Conservation (phyloP, 164 flowering plant species). For the Akebia trifoliata region DNA sequence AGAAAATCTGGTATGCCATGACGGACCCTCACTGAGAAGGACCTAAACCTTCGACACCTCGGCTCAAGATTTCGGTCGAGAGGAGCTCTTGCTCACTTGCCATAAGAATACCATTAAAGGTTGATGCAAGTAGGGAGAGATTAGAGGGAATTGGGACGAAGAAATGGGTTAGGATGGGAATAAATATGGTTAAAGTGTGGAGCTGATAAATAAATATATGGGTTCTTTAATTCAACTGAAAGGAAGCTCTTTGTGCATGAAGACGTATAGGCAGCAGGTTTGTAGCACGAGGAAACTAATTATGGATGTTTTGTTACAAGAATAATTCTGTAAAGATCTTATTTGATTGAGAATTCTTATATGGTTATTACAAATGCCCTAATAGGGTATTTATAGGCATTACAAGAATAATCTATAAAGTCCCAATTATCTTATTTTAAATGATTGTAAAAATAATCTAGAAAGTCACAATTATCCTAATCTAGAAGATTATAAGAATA, state of each 20-base stretch:
- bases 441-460: too few relatives aligned
- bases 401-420: too few relatives aligned
- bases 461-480: too few relatives aligned
- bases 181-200: neutral
- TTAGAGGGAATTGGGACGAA: too few relatives aligned
- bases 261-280: conserved; percentile 24
- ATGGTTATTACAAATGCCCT: too few relatives aligned
- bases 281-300: conserved; percentile 15
- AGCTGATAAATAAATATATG: neutral
- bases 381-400: too few relatives aligned
- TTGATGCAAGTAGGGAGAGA: too few relatives aligned
- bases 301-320: neutral
- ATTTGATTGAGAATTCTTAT: too few relatives aligned
- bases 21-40: conserved; percentile 51
- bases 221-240: conserved; percentile 23
- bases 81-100: conserved; percentile 30
- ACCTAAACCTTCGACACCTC: conserved; percentile 39
- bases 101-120: too few relatives aligned
- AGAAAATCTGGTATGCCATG: conserved; percentile 52
- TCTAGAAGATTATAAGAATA: too few relatives aligned
- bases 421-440: too few relatives aligned
- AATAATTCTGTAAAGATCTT: too few relatives aligned
- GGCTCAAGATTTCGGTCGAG: conserved; percentile 45
- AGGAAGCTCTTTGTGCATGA: conserved; percentile 25
- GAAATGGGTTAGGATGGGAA: neutral